These are phyloP conservation scores for Candida suzukii DNA, from an alignment of 805 yeast genomes.

Conservation along the genomic window DNA sequence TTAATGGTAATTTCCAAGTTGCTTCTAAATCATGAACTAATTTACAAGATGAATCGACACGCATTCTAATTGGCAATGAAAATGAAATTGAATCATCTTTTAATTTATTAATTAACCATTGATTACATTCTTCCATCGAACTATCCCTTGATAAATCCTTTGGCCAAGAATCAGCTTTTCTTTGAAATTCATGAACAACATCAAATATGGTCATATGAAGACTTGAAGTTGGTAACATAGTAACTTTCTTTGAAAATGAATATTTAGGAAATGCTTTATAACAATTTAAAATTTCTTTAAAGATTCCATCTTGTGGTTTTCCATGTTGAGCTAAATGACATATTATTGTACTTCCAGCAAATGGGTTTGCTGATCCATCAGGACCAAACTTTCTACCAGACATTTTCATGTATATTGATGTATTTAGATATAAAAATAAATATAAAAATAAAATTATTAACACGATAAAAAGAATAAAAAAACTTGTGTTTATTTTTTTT, in stretches of 20 bases:
- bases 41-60: constrained; percentile 7
- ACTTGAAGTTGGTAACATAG: constrained; percentile 13
- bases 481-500: too few relatives aligned
- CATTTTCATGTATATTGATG: too few relatives aligned
- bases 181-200: constrained; percentile 9
- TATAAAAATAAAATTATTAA: too few relatives aligned
- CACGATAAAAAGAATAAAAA: too few relatives aligned
- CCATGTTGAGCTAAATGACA: constrained; percentile 14
- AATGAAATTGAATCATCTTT: constrained; percentile 3
- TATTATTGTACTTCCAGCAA: constrained; percentile 11
- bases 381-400: constrained; percentile 9
- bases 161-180: constrained; percentile 11
- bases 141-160: constrained; percentile 6
- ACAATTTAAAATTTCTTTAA: constrained; percentile 8
- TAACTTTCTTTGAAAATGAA: constrained; percentile 8
- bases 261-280: constrained; percentile 8
- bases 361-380: constrained; percentile 11
- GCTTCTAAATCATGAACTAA: constrained; percentile 9
- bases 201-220: constrained; percentile 13
- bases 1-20: constrained; percentile 12
- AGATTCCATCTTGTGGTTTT: constrained; percentile 5
- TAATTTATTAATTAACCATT: constrained; percentile 8
- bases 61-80: constrained; percentile 9
- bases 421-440: too few relatives aligned
- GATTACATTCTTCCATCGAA: constrained; percentile 10